Evolutionary conservation across 148 eudicot genomes (phyloP).

Genomic region (Rhododendron williamsianum): DNA sequence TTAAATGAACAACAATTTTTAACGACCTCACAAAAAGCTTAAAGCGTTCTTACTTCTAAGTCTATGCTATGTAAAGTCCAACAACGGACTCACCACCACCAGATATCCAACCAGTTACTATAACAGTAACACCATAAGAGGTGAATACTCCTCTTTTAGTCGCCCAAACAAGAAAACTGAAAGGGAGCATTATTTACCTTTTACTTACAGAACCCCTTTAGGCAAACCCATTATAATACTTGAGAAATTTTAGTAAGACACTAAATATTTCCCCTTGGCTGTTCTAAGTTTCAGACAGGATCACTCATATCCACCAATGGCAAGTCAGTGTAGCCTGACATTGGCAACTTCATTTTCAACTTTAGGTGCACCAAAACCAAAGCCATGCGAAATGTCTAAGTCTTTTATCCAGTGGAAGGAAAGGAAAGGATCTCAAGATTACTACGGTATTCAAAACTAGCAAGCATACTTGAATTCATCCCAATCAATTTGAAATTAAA

Average conservation of each 20-base stretch:
- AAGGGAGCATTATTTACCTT: not conserved
- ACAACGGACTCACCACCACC: not conserved
- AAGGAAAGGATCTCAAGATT: not conserved
- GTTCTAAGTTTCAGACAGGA: not conserved
- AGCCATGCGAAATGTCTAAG: not conserved
- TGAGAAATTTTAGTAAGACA: not conserved
- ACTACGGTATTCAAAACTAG: not conserved
- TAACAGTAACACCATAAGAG: not conserved
- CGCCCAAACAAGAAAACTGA: not conserved
- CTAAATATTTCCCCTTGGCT: not conserved
- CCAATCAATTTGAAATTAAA: not conserved
- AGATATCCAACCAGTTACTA: not conserved
- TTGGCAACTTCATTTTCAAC: constrained; percentile 3
- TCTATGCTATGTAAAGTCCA: not conserved
- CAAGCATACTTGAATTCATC: constrained; percentile 3
- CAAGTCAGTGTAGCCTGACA: not conserved
- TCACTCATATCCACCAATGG: constrained; percentile 8
- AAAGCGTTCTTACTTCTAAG: not conserved
- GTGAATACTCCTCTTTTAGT: not conserved
- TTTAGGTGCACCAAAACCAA: not conserved
- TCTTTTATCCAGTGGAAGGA: not conserved
- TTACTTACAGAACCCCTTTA: not conserved
- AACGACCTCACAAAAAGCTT: not conserved
- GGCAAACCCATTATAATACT: not conserved
- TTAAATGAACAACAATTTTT: not conserved